Evolutionary conservation across 345 rosid genomes (phyloP), one percentile per base, ranked within the genome.

Genomic region (Viola odorata): DNA sequence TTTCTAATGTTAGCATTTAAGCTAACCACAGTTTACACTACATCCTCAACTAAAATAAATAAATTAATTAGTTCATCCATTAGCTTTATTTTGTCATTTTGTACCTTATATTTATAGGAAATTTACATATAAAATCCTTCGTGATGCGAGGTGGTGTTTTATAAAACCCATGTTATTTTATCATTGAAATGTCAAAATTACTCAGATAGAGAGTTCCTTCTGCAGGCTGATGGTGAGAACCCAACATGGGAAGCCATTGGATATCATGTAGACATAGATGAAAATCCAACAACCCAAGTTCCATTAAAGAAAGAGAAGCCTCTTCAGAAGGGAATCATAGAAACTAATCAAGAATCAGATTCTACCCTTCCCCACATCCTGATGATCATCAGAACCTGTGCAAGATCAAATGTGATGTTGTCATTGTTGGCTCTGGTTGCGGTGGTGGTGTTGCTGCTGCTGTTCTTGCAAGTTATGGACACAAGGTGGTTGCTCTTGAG

Each of bases 381-480:
- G 85, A 81, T 55, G 12, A 66, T 0, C 13, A 66, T 15, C 61
- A 66, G 1, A 70, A 76, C 3, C 47, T 63, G 10, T 74, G 57
- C 68, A 83, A 44, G 58, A 78, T 94, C 73, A 81, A 84, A 65
- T 94, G 97, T 37, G 99, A 94, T 56, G 96, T 54, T 5, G 84
- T 86, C 0, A 64, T 94, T 4, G 74, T 94, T 6, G 97, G 99
- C 9, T 89, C 97, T 0, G 99, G 99, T 36, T 83, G 95, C 9
- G 99, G 99, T 2, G 99, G 99, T 15, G 97, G 95, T 5, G 97
- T 94, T 4, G 97, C 97, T 0, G 97, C 95, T 11, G 85, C 95
- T 0, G 82, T 84, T n/a, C 82, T 92, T 23, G 95, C 95, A 5
- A 64, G 74, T 56, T 69, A 84, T 1, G 99, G 97, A 23, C 63